phyloP scores from a whole-genome alignment of 352 stramenopile species.

The Globisporangium splendens region DNA sequence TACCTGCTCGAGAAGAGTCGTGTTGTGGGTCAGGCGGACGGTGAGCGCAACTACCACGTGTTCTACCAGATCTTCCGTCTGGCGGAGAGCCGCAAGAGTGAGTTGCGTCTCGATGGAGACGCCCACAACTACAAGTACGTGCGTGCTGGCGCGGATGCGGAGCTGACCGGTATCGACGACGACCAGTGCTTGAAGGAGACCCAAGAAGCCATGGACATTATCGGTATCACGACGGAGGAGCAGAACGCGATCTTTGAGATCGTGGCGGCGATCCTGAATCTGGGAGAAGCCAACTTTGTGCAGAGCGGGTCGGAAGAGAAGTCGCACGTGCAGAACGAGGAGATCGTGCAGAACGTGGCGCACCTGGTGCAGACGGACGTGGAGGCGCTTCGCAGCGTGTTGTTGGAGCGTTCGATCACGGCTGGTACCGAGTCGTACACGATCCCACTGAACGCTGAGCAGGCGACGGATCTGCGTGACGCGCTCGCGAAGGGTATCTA shows the following conservation, averaged over 20 bases:
- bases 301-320: too few species aligned
- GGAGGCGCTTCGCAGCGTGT: constrained; percentile 30
- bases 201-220: constrained; percentile 45
- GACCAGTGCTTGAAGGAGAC: constrained; percentile 56
- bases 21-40: constrained; percentile 86
- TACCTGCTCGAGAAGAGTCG: constrained; percentile 96
- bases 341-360: too few species aligned
- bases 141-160: constrained; percentile 36
- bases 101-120: constrained; percentile 59
- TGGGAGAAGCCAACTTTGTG: constrained; percentile 72
- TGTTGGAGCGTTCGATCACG: constrained; percentile 70
- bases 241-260: too few species aligned
- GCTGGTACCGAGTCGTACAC: constrained; percentile 59
- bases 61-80: constrained; percentile 84
- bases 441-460: constrained; percentile 51
- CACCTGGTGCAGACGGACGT: constrained; percentile 34
- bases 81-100: constrained; percentile 27
- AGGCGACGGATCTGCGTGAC: constrained; percentile 84
- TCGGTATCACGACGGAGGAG: constrained; percentile 49
- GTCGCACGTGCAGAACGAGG: constrained; percentile 44
- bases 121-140: constrained; percentile 46
- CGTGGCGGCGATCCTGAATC: constrained; percentile 71
- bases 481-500: constrained; percentile 95
- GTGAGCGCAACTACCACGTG: constrained; percentile 96
- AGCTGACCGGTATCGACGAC: too few species aligned